Conservation (phyloP, 805 yeast genomes). For the Brettanomyces anomalus region DNA sequence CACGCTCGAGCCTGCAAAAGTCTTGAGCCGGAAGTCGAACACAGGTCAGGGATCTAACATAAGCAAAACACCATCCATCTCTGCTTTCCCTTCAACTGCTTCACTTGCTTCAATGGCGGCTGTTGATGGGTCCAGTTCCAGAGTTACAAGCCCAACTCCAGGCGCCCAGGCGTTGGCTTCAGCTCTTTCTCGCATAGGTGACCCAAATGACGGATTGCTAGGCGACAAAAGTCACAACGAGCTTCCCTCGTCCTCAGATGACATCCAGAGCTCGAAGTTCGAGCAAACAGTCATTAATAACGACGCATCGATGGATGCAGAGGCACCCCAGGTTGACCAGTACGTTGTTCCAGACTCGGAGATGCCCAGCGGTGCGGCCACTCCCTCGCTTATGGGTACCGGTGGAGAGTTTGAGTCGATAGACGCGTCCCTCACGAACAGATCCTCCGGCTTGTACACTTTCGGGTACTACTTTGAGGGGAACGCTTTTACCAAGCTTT, state of each 20-base stretch:
- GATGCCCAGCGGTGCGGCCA: constrained; percentile 20
- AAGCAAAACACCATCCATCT: constrained; percentile 7
- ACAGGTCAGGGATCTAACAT: background rate
- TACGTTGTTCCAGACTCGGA: constrained; percentile 21
- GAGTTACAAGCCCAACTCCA: background rate
- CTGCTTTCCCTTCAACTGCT: constrained; percentile 11
- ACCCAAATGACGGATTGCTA: too few species aligned
- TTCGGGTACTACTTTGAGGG: constrained; percentile 24
- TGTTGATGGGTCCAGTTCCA: background rate
- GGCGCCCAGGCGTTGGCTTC: too few species aligned
- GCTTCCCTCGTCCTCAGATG: too few species aligned
- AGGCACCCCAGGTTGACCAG: constrained; percentile 15
- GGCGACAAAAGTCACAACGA: too few species aligned
- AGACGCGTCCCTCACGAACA: constrained; percentile 29
- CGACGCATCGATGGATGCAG: constrained; percentile 7
- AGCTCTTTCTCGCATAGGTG: too few species aligned
- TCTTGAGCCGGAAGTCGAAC: background rate
- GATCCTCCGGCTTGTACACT: constrained; percentile 18
- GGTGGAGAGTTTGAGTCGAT: constrained; percentile 28
- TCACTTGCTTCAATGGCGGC: constrained; percentile 9
- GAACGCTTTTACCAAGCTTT: constrained; percentile 15
- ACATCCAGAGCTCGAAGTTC: too few species aligned
- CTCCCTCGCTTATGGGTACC: constrained; percentile 26
- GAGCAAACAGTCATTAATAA: constrained; percentile 9
- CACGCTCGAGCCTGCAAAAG: constrained; percentile 3